Evolutionary conservation across 805 yeast genomes (phyloP), one percentile per base, ranked within the genome.

Genomic region (Monosporozyma servazzii): DNA sequence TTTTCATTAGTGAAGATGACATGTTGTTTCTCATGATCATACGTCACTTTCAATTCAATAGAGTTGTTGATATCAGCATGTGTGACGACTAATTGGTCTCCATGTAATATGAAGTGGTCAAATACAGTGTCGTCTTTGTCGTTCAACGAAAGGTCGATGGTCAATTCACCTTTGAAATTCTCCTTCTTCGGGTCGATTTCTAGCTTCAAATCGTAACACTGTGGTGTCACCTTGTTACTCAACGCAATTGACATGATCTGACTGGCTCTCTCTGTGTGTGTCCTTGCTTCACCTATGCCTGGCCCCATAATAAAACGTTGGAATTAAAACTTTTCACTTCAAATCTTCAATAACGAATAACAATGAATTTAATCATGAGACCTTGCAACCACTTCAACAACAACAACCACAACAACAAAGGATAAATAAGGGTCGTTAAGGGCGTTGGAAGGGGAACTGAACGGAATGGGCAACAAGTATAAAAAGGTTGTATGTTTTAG

Each of bases 111-210:
- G 40, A 64, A 54, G 47, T 44, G 49, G 7, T 6, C 51, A 13
- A 43, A 45, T 17, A 21, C 20, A 2, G 15, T 36, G 5, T 37
- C 31, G 43, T 27, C 20, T 3, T 18, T 36, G 5, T 37, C 31
- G 43, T 48, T 45, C 37, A 18, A 18, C 23, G 43, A 51, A 8
- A 30, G 33, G 11, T 37, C 53, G 51, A 58, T 56, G 21, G 3
- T 53, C 30, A 47, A 56, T 17, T 55, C 43, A 31, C 82, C 82
- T 15, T 60, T 66, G 61, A 79, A 79, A 58, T 76, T 78, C 9
- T 78, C 70, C 63, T 74, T 75, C 17, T 57, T 51, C 50, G 75
- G 80, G 60, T 71, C 72, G 39, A 79, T 57, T 3, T 58, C 60
- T 31, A 78, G 54, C 7, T 51, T 50, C 36, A 79, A 60, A 18